A percentile compares a stretch with the other conserved stretches of the same genome.
Conservation (phyloP, 208 protist species). For the Leptomonas pyrrhocoris region DNA sequence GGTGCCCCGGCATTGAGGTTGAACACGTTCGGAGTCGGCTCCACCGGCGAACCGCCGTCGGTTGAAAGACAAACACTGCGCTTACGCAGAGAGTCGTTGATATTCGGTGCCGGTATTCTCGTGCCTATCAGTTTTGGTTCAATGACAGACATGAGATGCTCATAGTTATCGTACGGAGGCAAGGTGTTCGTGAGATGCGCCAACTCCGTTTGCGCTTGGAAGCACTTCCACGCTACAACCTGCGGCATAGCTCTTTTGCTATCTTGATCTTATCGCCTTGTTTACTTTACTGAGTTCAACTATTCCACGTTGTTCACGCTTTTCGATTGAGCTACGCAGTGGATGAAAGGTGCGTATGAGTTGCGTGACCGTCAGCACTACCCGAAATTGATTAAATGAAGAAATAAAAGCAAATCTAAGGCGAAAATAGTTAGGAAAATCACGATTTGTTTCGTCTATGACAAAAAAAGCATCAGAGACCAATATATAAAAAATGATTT, state of each 20-base stretch:
- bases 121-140: background rate
- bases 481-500: too few relatives aligned
- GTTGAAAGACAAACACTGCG: background rate
- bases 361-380: too few relatives aligned
- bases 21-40: background rate
- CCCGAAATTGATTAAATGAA: too few relatives aligned
- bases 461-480: too few relatives aligned
- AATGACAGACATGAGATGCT: background rate
- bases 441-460: background rate
- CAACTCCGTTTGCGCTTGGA: conserved; percentile 33
- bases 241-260: background rate
- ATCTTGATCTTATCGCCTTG: background rate
- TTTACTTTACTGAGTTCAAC: background rate
- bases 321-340: background rate
- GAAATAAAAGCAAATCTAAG: background rate
- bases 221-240: conserved; percentile 7
- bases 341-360: too few relatives aligned
- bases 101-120: background rate
- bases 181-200: conserved; percentile 30
- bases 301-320: background rate
- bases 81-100: conserved; percentile 10
- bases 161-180: conserved; percentile 14
- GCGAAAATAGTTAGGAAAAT: background rate
- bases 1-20: background rate
- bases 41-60: background rate